Percentiles rank a stretch among this genome's conserved stretches.
Conservation (phyloP, 2,329 filamentous ascomycete genomes). For the Harringtonia lauricola region DNA sequence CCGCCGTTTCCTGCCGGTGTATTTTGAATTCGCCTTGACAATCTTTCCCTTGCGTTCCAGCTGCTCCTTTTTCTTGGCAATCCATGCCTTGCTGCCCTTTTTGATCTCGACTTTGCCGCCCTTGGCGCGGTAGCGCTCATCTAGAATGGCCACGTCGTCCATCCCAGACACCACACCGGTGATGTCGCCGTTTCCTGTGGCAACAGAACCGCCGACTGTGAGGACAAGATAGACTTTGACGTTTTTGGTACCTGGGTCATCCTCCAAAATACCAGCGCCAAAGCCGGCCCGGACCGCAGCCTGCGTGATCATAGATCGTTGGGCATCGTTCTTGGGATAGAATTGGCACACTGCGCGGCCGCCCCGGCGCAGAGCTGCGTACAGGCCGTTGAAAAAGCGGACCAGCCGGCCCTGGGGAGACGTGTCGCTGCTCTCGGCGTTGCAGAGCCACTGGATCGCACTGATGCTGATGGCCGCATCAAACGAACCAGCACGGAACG, state of each 20-base stretch:
- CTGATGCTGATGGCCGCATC: conserved; percentile 92
- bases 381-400: conserved; percentile 87
- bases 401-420: conserved; percentile 65
- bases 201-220: conserved; percentile 60
- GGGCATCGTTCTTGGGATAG: conserved; percentile 90
- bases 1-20: conserved; percentile 81
- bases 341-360: conserved; percentile 93
- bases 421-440: conserved; percentile 81
- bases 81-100: conserved; percentile 81
- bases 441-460: conserved; percentile 98
- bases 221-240: conserved; percentile 92
- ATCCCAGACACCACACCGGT: conserved; percentile 82
- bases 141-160: conserved; percentile 76
- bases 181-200: conserved; percentile 56
- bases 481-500: conserved; percentile 84
- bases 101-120: conserved; percentile 42
- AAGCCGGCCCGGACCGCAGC: conserved; percentile 92
- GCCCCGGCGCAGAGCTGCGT: conserved; percentile 71
- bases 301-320: conserved; percentile 82
- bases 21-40: conserved; percentile 85
- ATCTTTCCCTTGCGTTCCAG: conserved; percentile 93
- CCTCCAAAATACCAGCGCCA: conserved; percentile 86
- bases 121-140: conserved; percentile 45
- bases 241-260: conserved; percentile 94
- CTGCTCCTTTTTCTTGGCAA: conserved; percentile 78